Evolutionary conservation across 108 stramenopile genomes (phyloP), one percentile per base, ranked within the genome.

Genomic region (Asterionellopsis glacialis): DNA sequence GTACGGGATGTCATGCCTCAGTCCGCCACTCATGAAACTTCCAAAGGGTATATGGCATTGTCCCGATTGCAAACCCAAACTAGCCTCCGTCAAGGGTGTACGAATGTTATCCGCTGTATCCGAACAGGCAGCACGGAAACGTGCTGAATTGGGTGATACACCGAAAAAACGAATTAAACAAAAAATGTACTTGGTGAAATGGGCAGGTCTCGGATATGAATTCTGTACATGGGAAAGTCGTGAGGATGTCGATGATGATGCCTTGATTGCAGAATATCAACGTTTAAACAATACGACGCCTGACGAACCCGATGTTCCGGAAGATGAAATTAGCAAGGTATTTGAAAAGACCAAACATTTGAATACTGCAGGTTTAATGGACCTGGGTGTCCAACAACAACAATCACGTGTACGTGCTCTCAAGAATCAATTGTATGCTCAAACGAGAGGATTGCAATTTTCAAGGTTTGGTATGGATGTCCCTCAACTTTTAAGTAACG

Each of bases 171-270:
- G 72, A 51, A 79, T 91, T 10, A 87, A 79, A 45, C 73, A 87
- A 61, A 84, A 74, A 9, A 83, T 91, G 83, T 90, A 93, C 63
- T 77, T 98, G 11, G 96, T 99, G 56, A 98, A 98, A 63, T 99
- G 99, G 99, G 72, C 74, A 9, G 96, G 93, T 15, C 71, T 97
- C 6, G 89, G 94, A 33, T 98, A 98, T 72, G 89, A 93, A 55
- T 83, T 89, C 42, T 95, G 95, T 58, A 97, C 97, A 16, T 98
- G 97, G 97, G 98, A 99, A 65, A 93, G 81, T 7, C 75, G 80
- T 38, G 80, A 94, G 56, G 95, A 97, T 67, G 81, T 97, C 54
- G 85, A 83, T 18, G 83, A 78, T 43, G 83, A 81, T 49, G 74
- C 68, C 14, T 63, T 88, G 12, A 90, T 93, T 51, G 84, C 77